These are phyloP conservation scores for Dioscorea alata DNA, from an alignment of 106 monocot genomes.

Conservation along the genomic window DNA sequence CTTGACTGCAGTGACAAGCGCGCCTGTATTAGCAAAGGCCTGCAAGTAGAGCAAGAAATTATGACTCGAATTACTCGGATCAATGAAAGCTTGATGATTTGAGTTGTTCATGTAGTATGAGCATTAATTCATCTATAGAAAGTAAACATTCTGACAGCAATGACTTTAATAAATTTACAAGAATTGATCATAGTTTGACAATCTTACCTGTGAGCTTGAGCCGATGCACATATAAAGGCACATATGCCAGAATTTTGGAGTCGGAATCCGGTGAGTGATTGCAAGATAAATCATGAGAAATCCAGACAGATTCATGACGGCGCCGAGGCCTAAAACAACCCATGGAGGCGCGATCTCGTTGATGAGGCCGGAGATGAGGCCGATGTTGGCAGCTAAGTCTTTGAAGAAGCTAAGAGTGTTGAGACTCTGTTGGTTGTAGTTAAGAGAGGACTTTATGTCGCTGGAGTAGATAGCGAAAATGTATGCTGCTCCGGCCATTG, in stretches of 20 bases:
- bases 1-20: conserved; percentile 45
- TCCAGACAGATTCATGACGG: conserved; percentile 42
- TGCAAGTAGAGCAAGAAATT: too few relatives aligned
- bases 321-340: conserved; percentile 28
- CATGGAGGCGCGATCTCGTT: conserved; percentile 42
- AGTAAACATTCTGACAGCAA: too few relatives aligned
- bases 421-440: conserved; percentile 1
- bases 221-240: conserved; percentile 42
- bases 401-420: conserved; percentile 41
- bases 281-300: conserved; percentile 44
- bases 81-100: too few relatives aligned
- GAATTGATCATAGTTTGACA: too few relatives aligned
- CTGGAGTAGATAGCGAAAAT: conserved; percentile 1
- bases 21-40: conserved; percentile 44
- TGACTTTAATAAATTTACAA: too few relatives aligned
- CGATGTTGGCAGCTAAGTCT: conserved; percentile 46
- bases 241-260: conserved; percentile 39
- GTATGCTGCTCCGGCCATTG: neutral
- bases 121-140: too few relatives aligned
- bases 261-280: conserved; percentile 18
- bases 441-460: neutral
- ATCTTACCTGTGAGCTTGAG: conserved; percentile 32
- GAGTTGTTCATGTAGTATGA: too few relatives aligned
- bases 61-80: too few relatives aligned
- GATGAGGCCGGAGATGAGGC: conserved; percentile 46